Evolutionary conservation across 2,329 filamentous ascomycete species (phyloP).

Genomic region (Zasmidium angulare): DNA sequence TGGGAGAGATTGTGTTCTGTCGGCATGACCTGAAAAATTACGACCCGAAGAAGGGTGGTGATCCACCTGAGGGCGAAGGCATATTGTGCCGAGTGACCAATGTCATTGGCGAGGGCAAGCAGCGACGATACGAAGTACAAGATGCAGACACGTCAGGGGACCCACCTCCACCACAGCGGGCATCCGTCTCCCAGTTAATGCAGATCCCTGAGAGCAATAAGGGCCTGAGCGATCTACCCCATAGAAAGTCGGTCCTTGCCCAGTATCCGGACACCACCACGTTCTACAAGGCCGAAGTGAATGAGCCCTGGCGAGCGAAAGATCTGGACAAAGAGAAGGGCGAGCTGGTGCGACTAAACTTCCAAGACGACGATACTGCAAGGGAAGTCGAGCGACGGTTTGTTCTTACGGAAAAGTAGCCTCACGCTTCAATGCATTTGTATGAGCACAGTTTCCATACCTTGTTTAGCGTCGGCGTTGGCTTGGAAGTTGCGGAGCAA

Average conservation of each 20-base stretch:
- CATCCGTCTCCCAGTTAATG: conserved; percentile 50
- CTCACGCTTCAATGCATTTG: not conserved
- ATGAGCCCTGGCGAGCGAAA: conserved; percentile 42
- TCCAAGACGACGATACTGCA: conserved; percentile 51
- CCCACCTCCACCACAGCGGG: conserved; percentile 36
- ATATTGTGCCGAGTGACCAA: conserved; percentile 52
- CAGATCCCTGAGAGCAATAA: conserved; percentile 43
- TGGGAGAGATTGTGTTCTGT: conserved; percentile 52
- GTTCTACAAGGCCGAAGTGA: conserved; percentile 54
- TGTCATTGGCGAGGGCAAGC: conserved; percentile 55
- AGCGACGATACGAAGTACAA: conserved; percentile 54
- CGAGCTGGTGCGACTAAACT: conserved; percentile 45
- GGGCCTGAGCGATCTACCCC: conserved; percentile 42
- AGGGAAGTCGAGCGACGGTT: conserved; percentile 53
- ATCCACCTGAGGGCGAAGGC: conserved; percentile 48
- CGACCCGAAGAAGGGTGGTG: conserved; percentile 30
- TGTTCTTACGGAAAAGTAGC: conserved; percentile 43
- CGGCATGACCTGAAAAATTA: conserved; percentile 40
- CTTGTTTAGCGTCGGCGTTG: conserved; percentile 1
- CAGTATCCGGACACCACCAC: conserved; percentile 55
- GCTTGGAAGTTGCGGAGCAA: not conserved
- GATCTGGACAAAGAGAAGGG: conserved; percentile 28
- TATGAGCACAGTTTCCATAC: not conserved
- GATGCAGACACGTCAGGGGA: conserved; percentile 44
- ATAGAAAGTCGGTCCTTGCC: conserved; percentile 48